Percentiles rank a stretch among this genome's conserved stretches.
Conservation (phyloP, 805 yeast genomes). For the Isabelozyma heimii region DNA sequence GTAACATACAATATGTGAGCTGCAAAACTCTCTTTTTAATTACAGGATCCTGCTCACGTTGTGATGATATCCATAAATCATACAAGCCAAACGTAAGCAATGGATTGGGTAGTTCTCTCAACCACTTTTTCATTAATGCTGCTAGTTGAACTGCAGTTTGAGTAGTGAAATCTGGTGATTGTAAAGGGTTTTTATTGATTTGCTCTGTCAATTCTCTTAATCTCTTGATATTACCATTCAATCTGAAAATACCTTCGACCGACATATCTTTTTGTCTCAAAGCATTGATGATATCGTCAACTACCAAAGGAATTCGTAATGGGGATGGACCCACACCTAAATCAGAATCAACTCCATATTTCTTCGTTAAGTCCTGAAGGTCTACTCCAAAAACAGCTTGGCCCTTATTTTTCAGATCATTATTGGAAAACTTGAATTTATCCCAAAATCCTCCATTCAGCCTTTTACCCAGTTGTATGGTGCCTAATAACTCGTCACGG, state of each 20-base stretch:
- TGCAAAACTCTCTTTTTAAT: constrained; percentile 55
- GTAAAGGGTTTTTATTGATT: constrained; percentile 71
- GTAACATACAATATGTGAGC: constrained; percentile 72
- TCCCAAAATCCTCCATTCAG: constrained; percentile 49
- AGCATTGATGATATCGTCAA: constrained; percentile 83
- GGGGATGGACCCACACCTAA: constrained; percentile 80
- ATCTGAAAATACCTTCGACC: constrained; percentile 92
- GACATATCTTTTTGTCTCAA: constrained; percentile 91
- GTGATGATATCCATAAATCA: constrained; percentile 74
- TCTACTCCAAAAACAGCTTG: constrained; percentile 72
- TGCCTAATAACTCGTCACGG: constrained; percentile 35
- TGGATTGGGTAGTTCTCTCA: constrained; percentile 92
- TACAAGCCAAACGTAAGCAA: constrained; percentile 73
- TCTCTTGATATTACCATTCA: constrained; percentile 90
- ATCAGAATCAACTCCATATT: constrained; percentile 79
- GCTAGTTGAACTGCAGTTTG: constrained; percentile 92
- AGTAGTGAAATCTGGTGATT: constrained; percentile 63
- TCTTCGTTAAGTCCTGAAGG: constrained; percentile 62
- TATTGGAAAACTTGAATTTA: constrained; percentile 37
- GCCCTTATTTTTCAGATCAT: constrained; percentile 19
- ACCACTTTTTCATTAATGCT: constrained; percentile 85
- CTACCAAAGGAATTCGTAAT: constrained; percentile 75
- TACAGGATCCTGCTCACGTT: constrained; percentile 45
- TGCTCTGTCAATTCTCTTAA: constrained; percentile 68
- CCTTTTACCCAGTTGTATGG: constrained; percentile 41